Evolutionary conservation across 208 protist species (phyloP).

Genomic region (Zelonia costaricensis): DNA sequence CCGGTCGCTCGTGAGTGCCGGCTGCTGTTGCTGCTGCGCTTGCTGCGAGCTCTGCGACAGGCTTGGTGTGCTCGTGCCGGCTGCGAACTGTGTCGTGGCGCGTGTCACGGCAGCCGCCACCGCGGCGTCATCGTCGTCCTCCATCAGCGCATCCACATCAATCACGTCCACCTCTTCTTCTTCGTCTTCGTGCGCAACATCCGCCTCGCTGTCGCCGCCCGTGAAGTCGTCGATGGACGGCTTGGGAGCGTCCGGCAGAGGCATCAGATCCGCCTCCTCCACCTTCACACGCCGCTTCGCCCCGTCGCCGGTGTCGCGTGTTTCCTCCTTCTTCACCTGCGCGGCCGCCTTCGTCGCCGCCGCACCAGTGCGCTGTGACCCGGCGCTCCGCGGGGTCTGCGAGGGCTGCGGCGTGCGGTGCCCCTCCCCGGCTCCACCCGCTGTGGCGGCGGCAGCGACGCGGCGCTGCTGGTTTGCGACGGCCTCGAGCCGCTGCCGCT

Average conservation of each 20-base stretch:
- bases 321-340: conserved; percentile 32
- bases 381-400: not conserved
- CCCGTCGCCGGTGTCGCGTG: no score
- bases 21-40: not conserved
- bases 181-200: not conserved
- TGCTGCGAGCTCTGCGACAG: conserved; percentile 7
- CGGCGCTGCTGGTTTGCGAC: conserved; percentile 35
- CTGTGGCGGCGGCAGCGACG: not conserved
- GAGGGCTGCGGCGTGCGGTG: no score
- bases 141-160: conserved; percentile 82
- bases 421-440: no score
- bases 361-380: not conserved
- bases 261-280: not conserved
- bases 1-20: not conserved
- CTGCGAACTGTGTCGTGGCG: conserved; percentile 12
- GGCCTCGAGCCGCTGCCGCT: conserved; percentile 56
- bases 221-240: not conserved
- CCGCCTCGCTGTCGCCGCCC: not conserved
- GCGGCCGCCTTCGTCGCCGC: no score
- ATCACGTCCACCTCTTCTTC: conserved; percentile 34
- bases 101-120: conserved; percentile 17
- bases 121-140: conserved; percentile 47
- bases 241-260: no score
- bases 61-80: not conserved
- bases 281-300: not conserved